Conservation (phyloP, 169 alveolate species). For the Plasmodium ovale region DNA sequence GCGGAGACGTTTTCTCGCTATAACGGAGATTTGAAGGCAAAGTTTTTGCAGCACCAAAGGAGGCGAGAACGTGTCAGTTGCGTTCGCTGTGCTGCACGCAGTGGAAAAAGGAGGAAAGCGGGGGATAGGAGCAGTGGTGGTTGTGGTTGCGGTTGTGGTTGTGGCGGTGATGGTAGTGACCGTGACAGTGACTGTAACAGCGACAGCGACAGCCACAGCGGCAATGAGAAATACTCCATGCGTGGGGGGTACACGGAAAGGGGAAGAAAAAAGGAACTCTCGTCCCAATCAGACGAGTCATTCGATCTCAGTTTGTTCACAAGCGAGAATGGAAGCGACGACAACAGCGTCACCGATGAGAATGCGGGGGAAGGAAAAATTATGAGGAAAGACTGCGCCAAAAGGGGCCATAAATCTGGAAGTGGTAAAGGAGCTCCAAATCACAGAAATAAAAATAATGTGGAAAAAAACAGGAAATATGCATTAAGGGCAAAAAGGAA, state of each 20-base stretch:
- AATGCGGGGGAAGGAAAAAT: background rate
- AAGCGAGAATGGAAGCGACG: conserved; percentile 19
- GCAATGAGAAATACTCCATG: background rate
- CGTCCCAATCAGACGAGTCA: conserved; percentile 6
- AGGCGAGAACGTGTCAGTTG: background rate
- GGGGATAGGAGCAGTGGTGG: background rate
- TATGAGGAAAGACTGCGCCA: background rate
- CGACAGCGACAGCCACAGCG: background rate
- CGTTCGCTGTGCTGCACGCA: background rate
- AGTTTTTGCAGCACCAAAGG: background rate
- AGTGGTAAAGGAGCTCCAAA: background rate
- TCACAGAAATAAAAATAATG: background rate
- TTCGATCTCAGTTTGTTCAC: conserved; percentile 24
- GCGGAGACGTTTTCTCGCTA: conserved; percentile 54
- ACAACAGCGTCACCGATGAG: background rate
- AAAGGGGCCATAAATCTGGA: too few relatives aligned
- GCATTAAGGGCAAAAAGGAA: conserved; percentile 30
- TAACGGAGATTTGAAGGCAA: conserved; percentile 47
- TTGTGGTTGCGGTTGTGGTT: background rate
- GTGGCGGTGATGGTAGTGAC: background rate
- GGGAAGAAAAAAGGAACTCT: background rate
- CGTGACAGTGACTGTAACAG: background rate
- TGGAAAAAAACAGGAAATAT: conserved; percentile 19
- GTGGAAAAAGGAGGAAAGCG: background rate
- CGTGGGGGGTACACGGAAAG: background rate